Evolutionary conservation across 768 basidiomycete species (phyloP), one percentile per base, ranked within the genome.

Genomic region (Rhizopogon rudus): DNA sequence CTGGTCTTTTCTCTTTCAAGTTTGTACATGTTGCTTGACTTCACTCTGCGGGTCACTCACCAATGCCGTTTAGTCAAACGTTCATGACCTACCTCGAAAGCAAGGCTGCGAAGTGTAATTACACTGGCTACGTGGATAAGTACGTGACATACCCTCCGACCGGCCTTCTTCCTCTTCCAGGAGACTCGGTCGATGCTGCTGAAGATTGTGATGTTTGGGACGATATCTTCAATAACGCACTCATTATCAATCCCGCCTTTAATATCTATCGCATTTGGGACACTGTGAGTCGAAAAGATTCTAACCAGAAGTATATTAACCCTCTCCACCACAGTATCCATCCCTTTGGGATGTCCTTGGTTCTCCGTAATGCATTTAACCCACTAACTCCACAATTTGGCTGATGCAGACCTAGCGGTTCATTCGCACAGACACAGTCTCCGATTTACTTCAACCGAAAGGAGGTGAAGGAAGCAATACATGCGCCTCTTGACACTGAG

Each of bases 271-370:
- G 85, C 20, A 87, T 91, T 53, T 87, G 88, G 68, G 87, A 89
- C 62, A 87, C 81, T 17, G 77, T 71, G 50, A 56, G 78, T 62
- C 5, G 31, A 35, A 13, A 35, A 20, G 5, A 16, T 25, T 8
- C 3, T 39, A 1, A 35, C 31, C 3, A 25, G 25, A 10, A 16
- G 29, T 41, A 12, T 20, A 25, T 51, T 61, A n/a, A 62, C 31
- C 4, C 10, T 44, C 6, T 33, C 10, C 14, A 29, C 5, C 17
- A 10, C 43, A 75, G 60, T 88, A 73, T 68, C 88, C 87, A 0
- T 75, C 86, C 41, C 71, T 86, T 12, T 90, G 86, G 88, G 88
- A 90, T 57, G 87, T 89, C 5, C 83, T 90, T 31, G 88, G 87
- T n/a, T 89, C 86, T 77, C 87, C 88, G 82, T 87, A 61, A 35